These are phyloP conservation scores for Claviceps sp. DNA, from an alignment of 2,329 filamentous ascomycete species.

Conservation along the genomic window DNA sequence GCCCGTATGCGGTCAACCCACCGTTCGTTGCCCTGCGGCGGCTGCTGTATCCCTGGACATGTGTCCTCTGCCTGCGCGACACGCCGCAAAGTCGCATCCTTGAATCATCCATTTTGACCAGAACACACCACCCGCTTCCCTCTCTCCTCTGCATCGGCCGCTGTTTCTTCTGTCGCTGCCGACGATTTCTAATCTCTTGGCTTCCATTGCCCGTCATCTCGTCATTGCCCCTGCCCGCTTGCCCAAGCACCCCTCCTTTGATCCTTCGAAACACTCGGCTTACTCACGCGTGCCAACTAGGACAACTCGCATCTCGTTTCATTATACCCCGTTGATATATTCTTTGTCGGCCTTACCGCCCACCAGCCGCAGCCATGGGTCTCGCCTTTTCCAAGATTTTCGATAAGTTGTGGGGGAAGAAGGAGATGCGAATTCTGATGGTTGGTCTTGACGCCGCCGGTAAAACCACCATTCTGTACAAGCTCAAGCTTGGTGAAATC, in stretches of 20 bases:
- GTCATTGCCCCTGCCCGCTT: slow-evolving; percentile 3
- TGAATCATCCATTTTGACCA: not conserved
- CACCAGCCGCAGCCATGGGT: slow-evolving; percentile 71
- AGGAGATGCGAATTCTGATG: slow-evolving; percentile 99
- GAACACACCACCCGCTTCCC: not conserved
- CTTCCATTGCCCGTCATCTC: not conserved
- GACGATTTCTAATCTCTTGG: not conserved
- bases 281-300: slow-evolving; percentile 19
- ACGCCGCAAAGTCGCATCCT: slow-evolving; percentile 7
- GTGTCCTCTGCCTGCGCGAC: slow-evolving; percentile 13
- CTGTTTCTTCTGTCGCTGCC: not conserved
- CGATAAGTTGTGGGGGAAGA: slow-evolving; percentile 94
- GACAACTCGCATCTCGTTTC: slow-evolving; percentile 10
- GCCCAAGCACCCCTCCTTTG: slow-evolving; percentile 12
- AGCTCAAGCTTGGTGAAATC: slow-evolving; percentile 98
- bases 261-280: slow-evolving; percentile 4
- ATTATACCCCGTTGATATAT: not conserved
- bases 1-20: slow-evolving; percentile 4
- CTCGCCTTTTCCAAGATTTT: slow-evolving; percentile 94
- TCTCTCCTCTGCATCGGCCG: not conserved
- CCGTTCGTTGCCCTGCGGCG: slow-evolving; percentile 9
- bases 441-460: slow-evolving; percentile 97
- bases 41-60: slow-evolving; percentile 10
- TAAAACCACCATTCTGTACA: slow-evolving; percentile 99
- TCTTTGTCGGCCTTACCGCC: slow-evolving; percentile 17